phyloP scores from a whole-genome alignment of 2,329 filamentous ascomycete genomes.

The Dactylonectria estremocensis region DNA sequence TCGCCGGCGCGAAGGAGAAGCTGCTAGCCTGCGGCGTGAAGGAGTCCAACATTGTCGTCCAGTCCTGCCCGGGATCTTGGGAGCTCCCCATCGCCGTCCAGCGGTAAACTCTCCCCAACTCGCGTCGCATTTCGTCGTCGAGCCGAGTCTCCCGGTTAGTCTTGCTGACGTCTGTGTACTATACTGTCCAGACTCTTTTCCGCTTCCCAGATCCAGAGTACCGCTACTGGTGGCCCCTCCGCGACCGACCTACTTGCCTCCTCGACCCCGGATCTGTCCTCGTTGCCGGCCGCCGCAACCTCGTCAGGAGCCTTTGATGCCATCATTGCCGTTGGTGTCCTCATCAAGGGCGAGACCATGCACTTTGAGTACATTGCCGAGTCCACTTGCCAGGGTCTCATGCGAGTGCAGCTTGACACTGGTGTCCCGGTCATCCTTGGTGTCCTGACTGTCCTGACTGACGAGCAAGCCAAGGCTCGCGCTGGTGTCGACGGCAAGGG shows the following conservation, averaged over 20 bases:
- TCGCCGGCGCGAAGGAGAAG: constrained; percentile 84
- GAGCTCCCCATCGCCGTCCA: constrained; percentile 94
- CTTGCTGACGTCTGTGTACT: constrained; percentile 33
- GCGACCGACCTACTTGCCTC: constrained; percentile 84
- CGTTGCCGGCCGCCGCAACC: constrained; percentile 57
- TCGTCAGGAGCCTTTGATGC: constrained; percentile 85
- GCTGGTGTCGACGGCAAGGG: constrained; percentile 78
- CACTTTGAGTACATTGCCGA: constrained; percentile 99
- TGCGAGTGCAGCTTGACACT: constrained; percentile 92
- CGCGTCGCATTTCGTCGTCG: constrained; percentile 18
- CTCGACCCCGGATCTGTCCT: constrained; percentile 77
- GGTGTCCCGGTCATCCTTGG: constrained; percentile 94
- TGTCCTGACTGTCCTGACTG: constrained; percentile 87
- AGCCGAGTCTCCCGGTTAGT: neutral
- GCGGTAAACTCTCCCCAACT: constrained; percentile 68
- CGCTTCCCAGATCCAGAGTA: constrained; percentile 87
- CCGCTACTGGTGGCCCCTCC: constrained; percentile 72
- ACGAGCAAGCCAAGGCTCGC: constrained; percentile 88
- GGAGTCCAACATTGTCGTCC: constrained; percentile 88
- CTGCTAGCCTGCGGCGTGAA: constrained; percentile 85
- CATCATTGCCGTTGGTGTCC: constrained; percentile 92
- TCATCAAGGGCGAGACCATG: constrained; percentile 99
- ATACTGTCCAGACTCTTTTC: constrained; percentile 77
- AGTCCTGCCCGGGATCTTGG: constrained; percentile 94
- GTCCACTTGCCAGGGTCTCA: constrained; percentile 89